Conservation (phyloP, 192 early-diverging fungal species). For the Umbelopsis vinacea region DNA sequence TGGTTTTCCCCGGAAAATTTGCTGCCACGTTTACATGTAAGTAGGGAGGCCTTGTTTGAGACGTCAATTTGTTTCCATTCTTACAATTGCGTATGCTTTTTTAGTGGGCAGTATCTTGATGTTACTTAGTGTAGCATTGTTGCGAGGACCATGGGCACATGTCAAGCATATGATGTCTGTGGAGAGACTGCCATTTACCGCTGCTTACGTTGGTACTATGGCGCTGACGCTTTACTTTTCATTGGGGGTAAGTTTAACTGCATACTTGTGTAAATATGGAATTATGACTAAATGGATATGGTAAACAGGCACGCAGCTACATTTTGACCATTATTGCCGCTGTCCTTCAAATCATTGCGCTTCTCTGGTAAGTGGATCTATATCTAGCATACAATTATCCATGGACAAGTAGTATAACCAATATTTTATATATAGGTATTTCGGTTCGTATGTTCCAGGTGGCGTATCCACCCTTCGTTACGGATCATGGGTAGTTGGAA, state of each 20-base stretch:
- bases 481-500: constrained; percentile 49
- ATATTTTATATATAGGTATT: constrained; percentile 38
- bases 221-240: constrained; percentile 85
- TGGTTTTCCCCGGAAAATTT: constrained; percentile 74
- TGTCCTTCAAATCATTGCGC: constrained; percentile 76
- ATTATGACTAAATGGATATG: neutral
- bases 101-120: constrained; percentile 53
- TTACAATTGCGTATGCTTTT: neutral
- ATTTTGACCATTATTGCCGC: constrained; percentile 79
- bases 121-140: constrained; percentile 63
- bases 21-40: constrained; percentile 79
- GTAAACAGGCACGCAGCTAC: constrained; percentile 56
- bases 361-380: constrained; percentile 72
- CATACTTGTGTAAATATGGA: neutral
- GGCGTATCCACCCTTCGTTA: constrained; percentile 63
- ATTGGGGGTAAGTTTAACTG: constrained; percentile 61
- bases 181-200: constrained; percentile 82
- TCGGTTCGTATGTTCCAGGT: constrained; percentile 84
- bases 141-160: constrained; percentile 83
- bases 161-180: constrained; percentile 76
- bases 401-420: neutral
- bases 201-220: constrained; percentile 82
- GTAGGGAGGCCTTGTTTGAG: constrained; percentile 32
- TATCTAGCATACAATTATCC: neutral
- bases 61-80: neutral